Percentiles rank a stretch among this genome's conserved stretches.
Evolutionary conservation across 805 yeast species (phyloP).

Genomic region (Hanseniaspora guilliermondii): DNA sequence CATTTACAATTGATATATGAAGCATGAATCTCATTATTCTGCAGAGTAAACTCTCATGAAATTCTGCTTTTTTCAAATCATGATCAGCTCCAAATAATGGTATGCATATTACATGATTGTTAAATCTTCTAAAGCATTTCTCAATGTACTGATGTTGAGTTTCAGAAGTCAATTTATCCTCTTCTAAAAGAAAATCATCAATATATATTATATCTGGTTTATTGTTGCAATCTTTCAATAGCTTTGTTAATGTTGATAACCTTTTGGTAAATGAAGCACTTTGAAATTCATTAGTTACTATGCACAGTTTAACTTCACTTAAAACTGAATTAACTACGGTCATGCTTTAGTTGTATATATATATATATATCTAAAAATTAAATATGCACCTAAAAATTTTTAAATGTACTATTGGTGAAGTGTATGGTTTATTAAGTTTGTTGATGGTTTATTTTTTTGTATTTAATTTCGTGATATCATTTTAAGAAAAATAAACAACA

Average conservation of each 20-base stretch:
- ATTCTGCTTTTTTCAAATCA: neutral
- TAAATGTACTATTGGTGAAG: too few species aligned
- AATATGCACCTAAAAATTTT: too few species aligned
- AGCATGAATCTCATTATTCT: conserved; percentile 5
- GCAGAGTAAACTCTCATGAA: neutral
- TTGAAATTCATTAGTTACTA: neutral
- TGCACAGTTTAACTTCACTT: neutral
- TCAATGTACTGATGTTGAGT: neutral
- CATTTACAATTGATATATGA: conserved; percentile 3
- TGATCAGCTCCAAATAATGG: neutral
- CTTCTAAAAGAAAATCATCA: neutral
- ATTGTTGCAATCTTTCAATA: neutral
- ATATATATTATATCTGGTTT: neutral
- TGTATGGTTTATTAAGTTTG: too few species aligned
- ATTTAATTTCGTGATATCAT: too few species aligned
- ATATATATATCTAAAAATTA: too few species aligned
- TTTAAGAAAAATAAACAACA: too few species aligned
- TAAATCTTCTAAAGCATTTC: neutral
- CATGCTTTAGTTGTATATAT: neutral
- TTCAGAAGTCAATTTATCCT: neutral
- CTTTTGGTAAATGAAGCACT: conserved; percentile 1
- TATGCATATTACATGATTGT: neutral
- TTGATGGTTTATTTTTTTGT: too few species aligned
- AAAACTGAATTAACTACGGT: neutral
- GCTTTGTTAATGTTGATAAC: neutral